Evolutionary conservation across 129 eudicot species (phyloP), one percentile per base, ranked within the genome.

Genomic region (Scalesia atractyloides): DNA sequence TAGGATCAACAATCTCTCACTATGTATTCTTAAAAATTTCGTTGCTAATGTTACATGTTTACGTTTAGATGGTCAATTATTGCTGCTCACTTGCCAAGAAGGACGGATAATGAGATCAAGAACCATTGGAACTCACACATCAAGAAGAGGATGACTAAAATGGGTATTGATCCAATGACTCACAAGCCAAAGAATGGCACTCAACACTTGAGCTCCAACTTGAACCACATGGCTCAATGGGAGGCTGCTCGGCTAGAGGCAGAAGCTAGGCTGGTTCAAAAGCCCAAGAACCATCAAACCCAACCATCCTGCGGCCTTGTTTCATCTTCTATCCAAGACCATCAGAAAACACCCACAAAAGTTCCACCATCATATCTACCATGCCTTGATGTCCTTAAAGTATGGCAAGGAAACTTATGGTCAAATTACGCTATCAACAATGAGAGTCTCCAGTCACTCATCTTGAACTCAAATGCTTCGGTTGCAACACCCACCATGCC

Each of bases 221-320:
- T 90, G n/a, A 84, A 86, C 88, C 96, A 90, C 86, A 87, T 90
- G 91, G 93, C 96, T 61, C 96, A 90, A 37, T 87, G 93, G 96
- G 96, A 90, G 81, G 85, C 80, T 7, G 87, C 93, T 73, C 79
- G 96, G 20, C 86, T 90, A 1, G 93, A 90, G 73, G 96, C 96
- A 8, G 96, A 90, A 74, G 86, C 96, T 6, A 46, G 96, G 11
- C 88, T 90, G 10, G 92, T 76, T 39, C 82, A 86, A 6, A 86
- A 84, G 69, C 85, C n/a, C 50, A 82, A 71, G 16, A 51, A 69
- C 63, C 56, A 66, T 75, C 73, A 56, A 46, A 51, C 33, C 57
- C 76, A 73, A 39, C 69, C 18, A 58, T 59, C 79, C 0, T 53
- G 3, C 10, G 10, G 46, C 58, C 73, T 16, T 44, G 14, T 46